Evolutionary conservation across 208 protist species (phyloP).

Genomic region (Acanthamoeba healyi): DNA sequence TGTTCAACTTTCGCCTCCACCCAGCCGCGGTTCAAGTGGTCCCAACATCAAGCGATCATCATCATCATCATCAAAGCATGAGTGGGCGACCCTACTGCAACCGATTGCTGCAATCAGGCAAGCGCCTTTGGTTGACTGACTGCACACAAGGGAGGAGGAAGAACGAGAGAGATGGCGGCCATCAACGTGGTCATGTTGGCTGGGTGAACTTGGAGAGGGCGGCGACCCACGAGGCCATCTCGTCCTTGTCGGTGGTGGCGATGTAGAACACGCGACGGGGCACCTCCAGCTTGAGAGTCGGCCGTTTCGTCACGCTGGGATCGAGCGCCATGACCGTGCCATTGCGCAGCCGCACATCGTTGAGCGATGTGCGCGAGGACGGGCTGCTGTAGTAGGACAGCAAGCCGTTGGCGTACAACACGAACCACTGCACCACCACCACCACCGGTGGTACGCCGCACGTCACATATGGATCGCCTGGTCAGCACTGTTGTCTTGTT

Average conservation of each 20-base stretch:
- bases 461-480: background rate
- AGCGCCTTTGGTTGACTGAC: background rate
- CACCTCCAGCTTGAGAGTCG: background rate
- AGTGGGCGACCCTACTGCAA: too few relatives aligned
- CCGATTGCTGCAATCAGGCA: too few relatives aligned
- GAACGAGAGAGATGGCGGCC: background rate
- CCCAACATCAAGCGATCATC: background rate
- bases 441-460: background rate
- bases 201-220: constrained; percentile 35
- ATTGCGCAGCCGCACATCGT: background rate
- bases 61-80: too few relatives aligned
- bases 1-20: too few relatives aligned
- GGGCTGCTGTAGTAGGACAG: constrained; percentile 27
- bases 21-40: too few relatives aligned
- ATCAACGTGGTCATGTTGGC: background rate
- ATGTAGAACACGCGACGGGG: constrained; percentile 18
- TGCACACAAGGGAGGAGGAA: background rate
- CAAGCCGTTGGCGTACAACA: background rate
- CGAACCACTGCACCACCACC: constrained; percentile 40
- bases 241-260: background rate
- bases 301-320: background rate
- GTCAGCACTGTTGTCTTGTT: background rate
- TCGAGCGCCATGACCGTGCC: background rate
- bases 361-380: background rate
- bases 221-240: background rate